A percentile compares a stretch with the other conserved stretches of the same genome.
These are phyloP conservation scores for Microdochium nivale DNA, from an alignment of 2,329 filamentous ascomycete genomes.

Conservation along the genomic window DNA sequence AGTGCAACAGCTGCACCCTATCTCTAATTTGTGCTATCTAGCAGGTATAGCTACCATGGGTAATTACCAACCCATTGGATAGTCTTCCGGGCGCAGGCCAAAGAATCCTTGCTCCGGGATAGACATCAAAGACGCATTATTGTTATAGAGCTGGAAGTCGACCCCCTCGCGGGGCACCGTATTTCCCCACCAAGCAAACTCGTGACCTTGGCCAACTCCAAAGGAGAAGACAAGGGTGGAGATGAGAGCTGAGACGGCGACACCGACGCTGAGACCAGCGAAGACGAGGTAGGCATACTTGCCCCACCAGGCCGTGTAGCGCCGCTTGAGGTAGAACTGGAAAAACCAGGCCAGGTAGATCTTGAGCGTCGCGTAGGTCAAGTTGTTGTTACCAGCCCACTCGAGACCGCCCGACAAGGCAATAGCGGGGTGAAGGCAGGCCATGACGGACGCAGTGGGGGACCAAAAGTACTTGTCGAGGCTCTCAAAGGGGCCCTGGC, in stretches of 20 bases:
- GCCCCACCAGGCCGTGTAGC: slow-evolving; percentile 7
- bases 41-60: neutral
- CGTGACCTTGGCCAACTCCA: slow-evolving; percentile 7
- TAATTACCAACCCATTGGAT: slow-evolving; percentile 4
- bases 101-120: slow-evolving; percentile 3
- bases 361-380: slow-evolving; percentile 18
- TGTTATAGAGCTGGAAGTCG: slow-evolving; percentile 7
- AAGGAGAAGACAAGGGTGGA: slow-evolving; percentile 10
- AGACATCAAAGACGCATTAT: slow-evolving; percentile 4
- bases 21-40: too few relatives aligned
- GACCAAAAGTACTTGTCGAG: slow-evolving; percentile 14
- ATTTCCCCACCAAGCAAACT: slow-evolving; percentile 4
- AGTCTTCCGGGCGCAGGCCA: slow-evolving; percentile 3
- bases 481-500: slow-evolving; percentile 6
- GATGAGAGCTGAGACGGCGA: slow-evolving; percentile 4
- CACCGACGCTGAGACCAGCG: slow-evolving; percentile 13
- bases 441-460: slow-evolving; percentile 8
- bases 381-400: slow-evolving; percentile 19
- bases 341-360: slow-evolving; percentile 19
- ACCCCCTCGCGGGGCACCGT: slow-evolving; percentile 1
- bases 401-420: slow-evolving; percentile 16
- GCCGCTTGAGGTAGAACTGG: slow-evolving; percentile 17
- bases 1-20: too few relatives aligned
- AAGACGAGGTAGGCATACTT: slow-evolving; percentile 19
- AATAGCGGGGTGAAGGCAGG: slow-evolving; percentile 12